A percentile compares a stretch with the other conserved stretches of the same genome.
Conservation (phyloP, 441 rosid genomes). For the Populus trichocarpa region DNA sequence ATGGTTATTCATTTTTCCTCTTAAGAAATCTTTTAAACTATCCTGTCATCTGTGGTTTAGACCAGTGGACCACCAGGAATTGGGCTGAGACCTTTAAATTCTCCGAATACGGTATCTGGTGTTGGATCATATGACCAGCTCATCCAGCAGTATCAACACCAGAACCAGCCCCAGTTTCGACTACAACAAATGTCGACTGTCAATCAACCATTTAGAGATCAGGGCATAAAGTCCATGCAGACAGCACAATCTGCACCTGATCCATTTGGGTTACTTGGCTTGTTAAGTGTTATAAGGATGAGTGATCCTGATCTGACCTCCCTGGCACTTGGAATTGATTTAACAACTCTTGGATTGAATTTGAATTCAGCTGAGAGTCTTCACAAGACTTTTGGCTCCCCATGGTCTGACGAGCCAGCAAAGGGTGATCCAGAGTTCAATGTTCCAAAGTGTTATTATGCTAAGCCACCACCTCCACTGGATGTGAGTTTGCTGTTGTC, state of each 20-base stretch:
- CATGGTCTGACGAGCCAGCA: slow-evolving; percentile 94
- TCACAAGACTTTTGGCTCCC: slow-evolving; percentile 89
- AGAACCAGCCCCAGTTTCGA: slow-evolving; percentile 78
- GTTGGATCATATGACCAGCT: slow-evolving; percentile 74
- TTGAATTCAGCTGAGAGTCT: slow-evolving; percentile 86
- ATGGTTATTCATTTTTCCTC: not conserved
- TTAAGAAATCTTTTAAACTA: slow-evolving; percentile 1
- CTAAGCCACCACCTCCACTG: slow-evolving; percentile 65
- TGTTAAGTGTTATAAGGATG: slow-evolving; percentile 71
- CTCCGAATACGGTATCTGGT: slow-evolving; percentile 61
- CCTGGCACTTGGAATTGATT: slow-evolving; percentile 91
- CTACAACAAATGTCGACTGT: slow-evolving; percentile 74
- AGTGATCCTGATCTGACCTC: slow-evolving; percentile 83
- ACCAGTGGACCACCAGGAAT: slow-evolving; percentile 77
- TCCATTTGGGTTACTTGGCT: slow-evolving; percentile 87
- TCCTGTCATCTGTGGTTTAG: slow-evolving; percentile 35
- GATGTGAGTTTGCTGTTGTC: slow-evolving; percentile 47
- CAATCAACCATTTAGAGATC: slow-evolving; percentile 85
- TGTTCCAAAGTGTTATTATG: slow-evolving; percentile 84
- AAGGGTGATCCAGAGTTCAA: slow-evolving; percentile 89
- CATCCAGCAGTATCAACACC: slow-evolving; percentile 81
- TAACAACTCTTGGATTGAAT: slow-evolving; percentile 84
- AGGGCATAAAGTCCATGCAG: slow-evolving; percentile 67
- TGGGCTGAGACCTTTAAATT: slow-evolving; percentile 82
- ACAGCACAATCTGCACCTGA: slow-evolving; percentile 68